Evolutionary conservation across 305 asterid genomes (phyloP).

Genomic region (Solanum hybrid): DNA sequence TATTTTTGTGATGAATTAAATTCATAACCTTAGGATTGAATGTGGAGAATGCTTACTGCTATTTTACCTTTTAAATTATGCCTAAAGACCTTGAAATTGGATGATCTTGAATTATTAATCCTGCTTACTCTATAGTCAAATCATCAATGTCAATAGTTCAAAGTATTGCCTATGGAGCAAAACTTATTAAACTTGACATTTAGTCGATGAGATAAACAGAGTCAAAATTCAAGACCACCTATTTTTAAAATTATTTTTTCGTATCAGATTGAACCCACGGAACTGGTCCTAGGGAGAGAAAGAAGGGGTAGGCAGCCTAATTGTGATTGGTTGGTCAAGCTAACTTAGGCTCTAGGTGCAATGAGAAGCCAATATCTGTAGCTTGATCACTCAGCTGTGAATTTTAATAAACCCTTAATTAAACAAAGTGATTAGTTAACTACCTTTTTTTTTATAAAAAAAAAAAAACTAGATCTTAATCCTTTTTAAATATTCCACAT

Average conservation of each 20-base stretch:
- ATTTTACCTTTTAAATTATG: not conserved
- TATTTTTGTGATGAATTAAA: accelerated
- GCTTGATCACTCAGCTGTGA: not conserved
- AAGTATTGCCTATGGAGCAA: not conserved
- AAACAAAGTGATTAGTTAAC: not conserved
- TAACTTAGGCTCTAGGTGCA: not conserved
- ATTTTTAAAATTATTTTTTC: not conserved
- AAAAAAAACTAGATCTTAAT: not conserved
- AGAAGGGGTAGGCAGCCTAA: not conserved
- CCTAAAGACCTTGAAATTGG: not conserved
- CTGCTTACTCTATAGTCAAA: accelerated
- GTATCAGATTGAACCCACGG: not conserved
- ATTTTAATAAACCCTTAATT: not conserved
- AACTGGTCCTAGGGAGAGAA: not conserved
- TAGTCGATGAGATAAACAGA: not conserved
- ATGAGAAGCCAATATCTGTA: slow-evolving; percentile 2
- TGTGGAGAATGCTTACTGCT: too few species aligned
- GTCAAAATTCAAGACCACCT: not conserved
- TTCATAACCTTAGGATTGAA: not conserved
- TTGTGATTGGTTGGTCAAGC: not conserved
- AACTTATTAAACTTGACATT: not conserved
- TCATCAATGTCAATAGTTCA: not conserved
- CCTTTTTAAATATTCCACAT: not conserved
- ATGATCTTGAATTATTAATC: not conserved
- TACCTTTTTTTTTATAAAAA: not conserved